Conservation (phyloP, 352 stramenopile species). For the Globisporangium parvum region DNA sequence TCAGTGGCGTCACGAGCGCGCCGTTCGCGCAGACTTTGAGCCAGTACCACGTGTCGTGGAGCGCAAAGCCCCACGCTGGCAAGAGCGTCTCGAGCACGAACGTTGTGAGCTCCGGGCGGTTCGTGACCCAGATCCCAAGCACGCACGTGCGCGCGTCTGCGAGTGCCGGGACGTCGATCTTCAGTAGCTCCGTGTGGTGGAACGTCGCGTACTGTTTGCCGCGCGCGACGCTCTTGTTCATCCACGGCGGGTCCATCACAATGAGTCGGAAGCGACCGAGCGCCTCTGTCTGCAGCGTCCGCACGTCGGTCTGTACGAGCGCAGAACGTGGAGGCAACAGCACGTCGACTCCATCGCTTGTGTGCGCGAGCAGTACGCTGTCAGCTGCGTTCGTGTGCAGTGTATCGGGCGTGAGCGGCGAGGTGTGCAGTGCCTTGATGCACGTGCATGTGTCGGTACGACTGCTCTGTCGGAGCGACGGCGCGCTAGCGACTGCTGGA, state of each 20-base stretch:
- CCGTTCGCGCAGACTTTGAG: constrained; percentile 55
- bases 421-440: background rate
- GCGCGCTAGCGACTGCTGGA: background rate
- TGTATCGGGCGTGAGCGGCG: background rate
- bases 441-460: background rate
- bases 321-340: constrained; percentile 19
- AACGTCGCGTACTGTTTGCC: constrained; percentile 54
- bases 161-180: constrained; percentile 28
- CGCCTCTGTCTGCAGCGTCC: constrained; percentile 7
- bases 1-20: constrained; percentile 52
- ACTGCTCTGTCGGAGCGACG: background rate
- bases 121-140: constrained; percentile 73
- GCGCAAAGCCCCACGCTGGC: constrained; percentile 51
- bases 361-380: constrained; percentile 10
- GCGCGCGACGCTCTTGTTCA: constrained; percentile 70
- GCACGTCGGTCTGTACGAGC: constrained; percentile 25
- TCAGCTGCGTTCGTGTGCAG: constrained; percentile 11
- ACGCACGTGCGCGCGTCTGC: constrained; percentile 37
- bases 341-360: background rate
- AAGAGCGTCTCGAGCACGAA: constrained; percentile 58
- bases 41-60: constrained; percentile 67
- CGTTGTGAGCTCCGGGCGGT: constrained; percentile 43
- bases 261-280: constrained; percentile 32
- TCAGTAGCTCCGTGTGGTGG: constrained; percentile 47
- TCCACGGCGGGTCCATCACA: constrained; percentile 68